A percentile compares a stretch with the other conserved stretches of the same genome.
These are phyloP conservation scores for Lizonia empirigonia DNA, from an alignment of 2,329 filamentous ascomycete species.

Conservation along the genomic window DNA sequence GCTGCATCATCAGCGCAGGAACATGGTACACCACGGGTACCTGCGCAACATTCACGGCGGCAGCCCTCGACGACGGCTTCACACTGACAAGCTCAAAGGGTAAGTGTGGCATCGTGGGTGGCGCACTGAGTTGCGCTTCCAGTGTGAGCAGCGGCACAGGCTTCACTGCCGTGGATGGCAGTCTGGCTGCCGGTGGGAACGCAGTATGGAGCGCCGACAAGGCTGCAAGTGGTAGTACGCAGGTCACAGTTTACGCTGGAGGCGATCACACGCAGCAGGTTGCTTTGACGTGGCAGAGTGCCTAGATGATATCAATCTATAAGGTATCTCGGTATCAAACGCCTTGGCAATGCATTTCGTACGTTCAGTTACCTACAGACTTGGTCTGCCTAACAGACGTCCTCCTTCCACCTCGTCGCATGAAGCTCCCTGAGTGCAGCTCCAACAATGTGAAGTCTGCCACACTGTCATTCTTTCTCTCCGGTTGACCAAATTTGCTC, in stretches of 20 bases:
- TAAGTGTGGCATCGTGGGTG: slow-evolving; percentile 60
- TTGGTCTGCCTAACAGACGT: slow-evolving; percentile 4
- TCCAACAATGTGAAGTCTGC: slow-evolving; percentile 5
- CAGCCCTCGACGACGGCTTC: slow-evolving; percentile 42
- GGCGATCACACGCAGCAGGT: slow-evolving; percentile 41
- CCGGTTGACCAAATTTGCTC: neutral
- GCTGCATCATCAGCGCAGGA: slow-evolving; percentile 71
- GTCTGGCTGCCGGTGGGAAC: slow-evolving; percentile 48
- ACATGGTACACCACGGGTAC: slow-evolving; percentile 71
- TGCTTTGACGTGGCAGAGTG: slow-evolving; percentile 48
- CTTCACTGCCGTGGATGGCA: slow-evolving; percentile 48
- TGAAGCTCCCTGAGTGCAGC: slow-evolving; percentile 2
- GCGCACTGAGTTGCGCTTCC: slow-evolving; percentile 61
- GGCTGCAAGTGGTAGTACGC: slow-evolving; percentile 50
- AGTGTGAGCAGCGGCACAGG: slow-evolving; percentile 51
- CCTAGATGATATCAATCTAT: slow-evolving; percentile 9
- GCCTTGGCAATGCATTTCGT: slow-evolving; percentile 3
- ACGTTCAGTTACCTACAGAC: neutral
- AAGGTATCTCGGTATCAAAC: slow-evolving; percentile 3
- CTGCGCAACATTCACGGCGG: slow-evolving; percentile 68
- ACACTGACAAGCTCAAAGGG: slow-evolving; percentile 44
- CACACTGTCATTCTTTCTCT: slow-evolving; percentile 2
- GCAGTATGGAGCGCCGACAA: slow-evolving; percentile 52
- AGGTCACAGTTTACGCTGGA: slow-evolving; percentile 53
- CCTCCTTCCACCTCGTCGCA: neutral